Evolutionary conservation across 306 rosid genomes (phyloP).

Genomic region (Castanea sativa): DNA sequence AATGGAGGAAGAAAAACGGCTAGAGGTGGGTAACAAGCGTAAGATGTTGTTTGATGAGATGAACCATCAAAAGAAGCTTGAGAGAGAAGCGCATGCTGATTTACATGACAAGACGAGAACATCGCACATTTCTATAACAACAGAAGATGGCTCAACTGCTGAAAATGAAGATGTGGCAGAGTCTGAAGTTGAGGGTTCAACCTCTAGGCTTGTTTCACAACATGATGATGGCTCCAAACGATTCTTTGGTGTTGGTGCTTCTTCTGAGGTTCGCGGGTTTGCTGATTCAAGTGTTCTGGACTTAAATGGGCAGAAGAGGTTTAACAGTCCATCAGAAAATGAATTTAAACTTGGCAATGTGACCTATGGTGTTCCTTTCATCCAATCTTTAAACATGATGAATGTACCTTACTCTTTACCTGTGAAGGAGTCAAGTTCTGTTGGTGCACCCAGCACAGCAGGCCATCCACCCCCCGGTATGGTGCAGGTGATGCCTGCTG

Average conservation of each 20-base stretch:
- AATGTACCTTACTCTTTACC: slow-evolving; percentile 54
- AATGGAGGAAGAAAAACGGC: slow-evolving; percentile 61
- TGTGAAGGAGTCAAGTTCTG: slow-evolving; percentile 53
- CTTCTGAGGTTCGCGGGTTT: slow-evolving; percentile 51
- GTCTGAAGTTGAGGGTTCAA: slow-evolving; percentile 82
- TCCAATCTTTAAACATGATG: slow-evolving; percentile 63
- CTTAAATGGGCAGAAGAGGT: slow-evolving; percentile 66
- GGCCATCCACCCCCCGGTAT: slow-evolving; percentile 52
- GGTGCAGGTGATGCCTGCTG: slow-evolving; percentile 62
- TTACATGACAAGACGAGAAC: slow-evolving; percentile 65
- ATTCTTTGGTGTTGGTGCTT: slow-evolving; percentile 46
- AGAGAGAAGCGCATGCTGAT: slow-evolving; percentile 56
- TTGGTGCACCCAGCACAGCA: slow-evolving; percentile 41
- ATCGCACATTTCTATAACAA: slow-evolving; percentile 55
- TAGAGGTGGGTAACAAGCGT: slow-evolving; percentile 57
- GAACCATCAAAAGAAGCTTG: slow-evolving; percentile 64
- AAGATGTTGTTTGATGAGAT: slow-evolving; percentile 65
- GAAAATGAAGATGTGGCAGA: slow-evolving; percentile 97
- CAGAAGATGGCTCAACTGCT: slow-evolving; percentile 89
- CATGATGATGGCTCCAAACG: slow-evolving; percentile 61
- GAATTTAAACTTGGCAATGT: slow-evolving; percentile 61
- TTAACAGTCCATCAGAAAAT: slow-evolving; percentile 51
- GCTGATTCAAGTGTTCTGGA: slow-evolving; percentile 45
- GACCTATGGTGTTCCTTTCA: slow-evolving; percentile 49
- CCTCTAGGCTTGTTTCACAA: slow-evolving; percentile 58